These are phyloP conservation scores for Sorghum bicolor DNA, from an alignment of 176 grass and related monocot genomes.

Conservation along the genomic window Sorghum_bicolor_NCBIv3 NC_012871.2:66744501-66745000, in stretches of 20 bases:
- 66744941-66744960: conserved; percentile 42
- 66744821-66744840: conserved; percentile 35
- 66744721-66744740: background rate
- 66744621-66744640: no score
- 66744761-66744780: background rate
- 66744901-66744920: conserved; percentile 40
- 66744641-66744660: background rate
- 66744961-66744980: background rate
- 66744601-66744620: no score
- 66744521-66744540: no score
- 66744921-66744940: conserved; percentile 41
- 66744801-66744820: conserved; percentile 41
- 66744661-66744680: background rate
- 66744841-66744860: conserved; percentile 40
- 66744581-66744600: no score
- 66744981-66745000: conserved; percentile 45
- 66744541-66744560: no score
- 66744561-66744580: no score
- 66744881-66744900: background rate
- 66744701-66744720: background rate
- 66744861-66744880: conserved; percentile 19
- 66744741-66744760: conserved; percentile 31
- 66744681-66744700: background rate
- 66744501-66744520: no score
- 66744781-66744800: conserved; percentile 32